These are phyloP conservation scores for Inonotus obliquus DNA, from an alignment of 1,284 basidiomycete species.

Conservation along the genomic window DNA sequence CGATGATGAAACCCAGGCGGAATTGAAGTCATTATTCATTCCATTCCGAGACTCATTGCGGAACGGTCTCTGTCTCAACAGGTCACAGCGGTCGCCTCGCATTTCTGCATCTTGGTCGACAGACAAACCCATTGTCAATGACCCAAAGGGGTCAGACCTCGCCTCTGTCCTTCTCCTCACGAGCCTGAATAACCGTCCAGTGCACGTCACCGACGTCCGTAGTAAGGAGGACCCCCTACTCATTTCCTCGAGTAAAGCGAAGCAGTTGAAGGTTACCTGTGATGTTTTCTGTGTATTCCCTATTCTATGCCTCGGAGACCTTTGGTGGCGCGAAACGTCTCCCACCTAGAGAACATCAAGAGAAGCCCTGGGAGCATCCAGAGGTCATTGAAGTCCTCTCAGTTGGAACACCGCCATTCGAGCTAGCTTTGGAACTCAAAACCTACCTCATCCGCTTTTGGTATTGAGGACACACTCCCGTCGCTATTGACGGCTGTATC, in stretches of 20 bases:
- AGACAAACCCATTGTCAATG: conserved; percentile 91
- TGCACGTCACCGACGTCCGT: too few relatives aligned
- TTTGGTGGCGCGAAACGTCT: too few relatives aligned
- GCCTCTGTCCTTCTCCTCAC: conserved; percentile 93
- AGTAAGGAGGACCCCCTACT: too few relatives aligned
- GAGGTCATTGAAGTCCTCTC: too few relatives aligned
- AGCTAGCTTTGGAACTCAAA: conserved; percentile 70
- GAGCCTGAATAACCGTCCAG: conserved; percentile 88
- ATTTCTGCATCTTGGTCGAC: conserved; percentile 90
- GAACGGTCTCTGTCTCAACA: conserved; percentile 34
- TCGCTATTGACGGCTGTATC: conserved; percentile 85
- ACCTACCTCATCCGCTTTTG: conserved; percentile 66
- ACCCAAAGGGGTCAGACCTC: conserved; percentile 89
- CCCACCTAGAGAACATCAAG: too few relatives aligned
- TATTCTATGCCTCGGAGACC: too few relatives aligned
- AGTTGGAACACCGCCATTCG: conserved; percentile 81
- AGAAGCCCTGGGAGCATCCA: too few relatives aligned
- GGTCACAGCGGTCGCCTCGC: conserved; percentile 69
- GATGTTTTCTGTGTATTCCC: too few relatives aligned
- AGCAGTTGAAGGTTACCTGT: too few relatives aligned
- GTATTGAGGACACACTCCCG: conserved; percentile 86
- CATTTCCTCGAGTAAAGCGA: too few relatives aligned
- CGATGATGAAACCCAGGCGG: conserved; percentile 64
- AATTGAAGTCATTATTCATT: conserved; percentile 82
- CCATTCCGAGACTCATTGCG: conserved; percentile 61